phyloP scores from a whole-genome alignment of 2,329 filamentous ascomycete species.

The Aureobasidium zeae region DNA sequence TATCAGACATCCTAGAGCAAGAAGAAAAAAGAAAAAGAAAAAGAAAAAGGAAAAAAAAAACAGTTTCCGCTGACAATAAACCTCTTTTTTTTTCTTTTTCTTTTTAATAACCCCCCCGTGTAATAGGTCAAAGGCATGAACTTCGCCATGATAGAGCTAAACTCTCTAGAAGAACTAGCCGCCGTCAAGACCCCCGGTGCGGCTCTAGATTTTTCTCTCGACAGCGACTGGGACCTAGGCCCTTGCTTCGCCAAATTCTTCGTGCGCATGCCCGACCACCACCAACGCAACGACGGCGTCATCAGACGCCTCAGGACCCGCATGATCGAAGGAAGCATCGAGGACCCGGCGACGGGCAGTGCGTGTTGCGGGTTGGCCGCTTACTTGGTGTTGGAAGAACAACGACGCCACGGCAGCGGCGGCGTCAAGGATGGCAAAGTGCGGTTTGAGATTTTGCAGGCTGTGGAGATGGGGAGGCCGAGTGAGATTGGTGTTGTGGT shows the following conservation, averaged over 20 bases:
- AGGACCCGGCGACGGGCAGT: slow-evolving; percentile 45
- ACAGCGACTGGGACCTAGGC: slow-evolving; percentile 44
- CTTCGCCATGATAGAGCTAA: slow-evolving; percentile 57
- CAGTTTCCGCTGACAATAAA: too few relatives aligned
- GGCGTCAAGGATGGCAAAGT: slow-evolving; percentile 24
- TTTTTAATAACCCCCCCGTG: too few relatives aligned
- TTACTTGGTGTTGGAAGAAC: slow-evolving; percentile 37
- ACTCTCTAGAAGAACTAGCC: slow-evolving; percentile 50
- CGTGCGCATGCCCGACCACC: slow-evolving; percentile 34
- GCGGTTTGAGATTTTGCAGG: slow-evolving; percentile 39
- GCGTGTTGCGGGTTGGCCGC: slow-evolving; percentile 40
- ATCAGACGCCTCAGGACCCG: slow-evolving; percentile 45
- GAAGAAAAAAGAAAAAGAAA: too few relatives aligned
- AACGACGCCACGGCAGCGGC: too few relatives aligned
- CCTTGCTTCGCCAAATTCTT: slow-evolving; percentile 53
- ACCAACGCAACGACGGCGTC: slow-evolving; percentile 24
- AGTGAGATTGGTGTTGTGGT: slow-evolving; percentile 43
- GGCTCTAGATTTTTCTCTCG: slow-evolving; percentile 30
- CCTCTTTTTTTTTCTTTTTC: too few relatives aligned
- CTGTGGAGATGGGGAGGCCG: slow-evolving; percentile 43
- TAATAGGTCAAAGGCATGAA: slow-evolving; percentile 69
- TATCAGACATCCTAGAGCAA: too few relatives aligned
- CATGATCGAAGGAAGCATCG: slow-evolving; percentile 46
- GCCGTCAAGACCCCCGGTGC: slow-evolving; percentile 30
- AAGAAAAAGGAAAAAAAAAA: too few relatives aligned